Conservation (phyloP, 1,284 basidiomycete species). For the Marasmius oreades region DNA sequence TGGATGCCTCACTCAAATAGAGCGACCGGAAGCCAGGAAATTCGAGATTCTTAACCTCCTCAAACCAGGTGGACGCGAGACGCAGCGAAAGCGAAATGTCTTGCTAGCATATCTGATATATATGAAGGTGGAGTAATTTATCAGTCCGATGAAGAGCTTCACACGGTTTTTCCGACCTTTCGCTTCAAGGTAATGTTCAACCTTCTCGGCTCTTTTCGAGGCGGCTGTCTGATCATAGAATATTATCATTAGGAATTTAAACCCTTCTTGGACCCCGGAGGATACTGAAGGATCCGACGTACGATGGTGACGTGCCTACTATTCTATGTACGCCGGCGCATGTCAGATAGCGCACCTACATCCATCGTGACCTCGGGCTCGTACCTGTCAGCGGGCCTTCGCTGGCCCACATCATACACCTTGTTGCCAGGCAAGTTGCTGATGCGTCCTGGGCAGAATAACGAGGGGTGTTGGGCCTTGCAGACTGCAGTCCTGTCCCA, state of each 20-base stretch:
- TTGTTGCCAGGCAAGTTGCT: background rate
- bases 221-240: no score
- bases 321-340: no score
- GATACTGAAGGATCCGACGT: no score
- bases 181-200: slow-evolving; percentile 43
- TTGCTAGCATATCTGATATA: slow-evolving; percentile 29
- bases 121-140: background rate
- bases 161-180: slow-evolving; percentile 19
- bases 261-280: no score
- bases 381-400: no score
- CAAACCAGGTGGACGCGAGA: slow-evolving; percentile 29
- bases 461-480: slow-evolving; percentile 30
- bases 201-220: no score
- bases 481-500: slow-evolving; percentile 29
- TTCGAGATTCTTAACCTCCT: slow-evolving; percentile 32
- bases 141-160: background rate
- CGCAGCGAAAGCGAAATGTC: slow-evolving; percentile 35
- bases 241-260: no score
- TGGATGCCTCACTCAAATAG: slow-evolving; percentile 29
- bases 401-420: no score
- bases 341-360: no score
- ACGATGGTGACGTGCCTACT: no score
- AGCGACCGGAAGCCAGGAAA: slow-evolving; percentile 32
- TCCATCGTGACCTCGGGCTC: no score
- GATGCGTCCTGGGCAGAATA: slow-evolving; percentile 32